Conservation (phyloP, 306 rosid genomes). For the Macrotyloma uniflorum region DNA sequence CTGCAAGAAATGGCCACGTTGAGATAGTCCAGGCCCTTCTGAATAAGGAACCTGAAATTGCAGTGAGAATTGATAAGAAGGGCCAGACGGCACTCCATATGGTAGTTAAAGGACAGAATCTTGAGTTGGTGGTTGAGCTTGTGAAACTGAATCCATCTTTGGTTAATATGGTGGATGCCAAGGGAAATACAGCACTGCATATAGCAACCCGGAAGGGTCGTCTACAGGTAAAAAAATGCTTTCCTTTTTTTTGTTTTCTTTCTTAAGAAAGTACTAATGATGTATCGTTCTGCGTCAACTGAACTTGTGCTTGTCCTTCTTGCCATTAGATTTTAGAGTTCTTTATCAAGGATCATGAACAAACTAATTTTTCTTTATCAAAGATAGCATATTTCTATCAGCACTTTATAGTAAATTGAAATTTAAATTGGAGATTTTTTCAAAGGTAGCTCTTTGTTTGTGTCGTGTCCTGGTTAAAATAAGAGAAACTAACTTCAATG, state of each 20-base stretch:
- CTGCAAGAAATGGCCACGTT: constrained; percentile 74
- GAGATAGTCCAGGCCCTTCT: constrained; percentile 65
- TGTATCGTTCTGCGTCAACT: not conserved
- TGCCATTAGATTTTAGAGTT: constrained; percentile 18
- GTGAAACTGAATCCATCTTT: constrained; percentile 51
- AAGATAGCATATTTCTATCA: not conserved
- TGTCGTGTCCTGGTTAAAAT: constrained; percentile 19
- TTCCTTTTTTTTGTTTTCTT: constrained; percentile 7
- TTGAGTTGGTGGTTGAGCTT: constrained; percentile 66
- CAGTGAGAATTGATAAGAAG: constrained; percentile 63
- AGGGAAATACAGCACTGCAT: constrained; percentile 79
- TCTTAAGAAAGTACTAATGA: not conserved
- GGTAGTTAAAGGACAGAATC: constrained; percentile 78
- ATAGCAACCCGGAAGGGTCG: constrained; percentile 73
- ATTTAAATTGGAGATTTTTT: constrained; percentile 11
- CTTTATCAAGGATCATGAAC: constrained; percentile 27
- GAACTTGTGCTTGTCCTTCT: constrained; percentile 13
- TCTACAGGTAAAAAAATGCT: constrained; percentile 49
- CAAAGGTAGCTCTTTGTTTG: not conserved
- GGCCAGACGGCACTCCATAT: constrained; percentile 88
- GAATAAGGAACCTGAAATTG: constrained; percentile 60
- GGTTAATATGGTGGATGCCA: constrained; percentile 63
- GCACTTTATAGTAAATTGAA: constrained; percentile 3
- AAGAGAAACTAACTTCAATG: constrained; percentile 3
- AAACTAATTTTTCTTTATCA: constrained; percentile 1